Conservation (phyloP, 345 rosid genomes). For the Euphorbia lathyris region DNA sequence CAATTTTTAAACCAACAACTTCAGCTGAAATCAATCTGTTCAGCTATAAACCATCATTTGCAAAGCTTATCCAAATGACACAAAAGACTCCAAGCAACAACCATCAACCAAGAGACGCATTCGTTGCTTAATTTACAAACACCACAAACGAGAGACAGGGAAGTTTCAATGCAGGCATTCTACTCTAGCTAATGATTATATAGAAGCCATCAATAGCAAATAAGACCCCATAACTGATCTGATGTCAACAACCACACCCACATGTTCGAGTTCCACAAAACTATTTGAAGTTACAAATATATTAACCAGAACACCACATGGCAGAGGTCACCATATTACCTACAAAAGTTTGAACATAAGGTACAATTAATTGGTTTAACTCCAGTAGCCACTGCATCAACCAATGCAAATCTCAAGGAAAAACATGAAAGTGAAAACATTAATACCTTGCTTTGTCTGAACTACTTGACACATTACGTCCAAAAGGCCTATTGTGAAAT, state of each 20-base stretch:
- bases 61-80: constrained; percentile 10
- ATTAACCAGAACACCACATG: constrained; percentile 31
- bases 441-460: constrained; percentile 61
- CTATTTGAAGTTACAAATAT: constrained; percentile 23
- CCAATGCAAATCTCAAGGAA: background rate
- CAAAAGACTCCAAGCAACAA: constrained; percentile 8
- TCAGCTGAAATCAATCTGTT: background rate
- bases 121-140: constrained; percentile 6
- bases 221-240: constrained; percentile 22
- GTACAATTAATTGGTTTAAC: constrained; percentile 4
- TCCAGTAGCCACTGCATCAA: background rate
- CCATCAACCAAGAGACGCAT: constrained; percentile 11
- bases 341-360: constrained; percentile 23
- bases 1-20: constrained; percentile 1
- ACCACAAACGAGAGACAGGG: constrained; percentile 7
- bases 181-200: constrained; percentile 17
- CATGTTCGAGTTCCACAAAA: constrained; percentile 18
- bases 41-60: constrained; percentile 9
- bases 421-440: background rate
- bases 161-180: constrained; percentile 13
- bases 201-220: constrained; percentile 12
- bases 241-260: constrained; percentile 23
- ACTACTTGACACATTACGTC: constrained; percentile 36
- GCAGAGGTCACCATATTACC: constrained; percentile 45
- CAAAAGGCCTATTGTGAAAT: constrained; percentile 48